These are phyloP conservation scores for Chaetomium globosum DNA, from an alignment of 2,329 filamentous ascomycete species.

Conservation along the genomic window DNA sequence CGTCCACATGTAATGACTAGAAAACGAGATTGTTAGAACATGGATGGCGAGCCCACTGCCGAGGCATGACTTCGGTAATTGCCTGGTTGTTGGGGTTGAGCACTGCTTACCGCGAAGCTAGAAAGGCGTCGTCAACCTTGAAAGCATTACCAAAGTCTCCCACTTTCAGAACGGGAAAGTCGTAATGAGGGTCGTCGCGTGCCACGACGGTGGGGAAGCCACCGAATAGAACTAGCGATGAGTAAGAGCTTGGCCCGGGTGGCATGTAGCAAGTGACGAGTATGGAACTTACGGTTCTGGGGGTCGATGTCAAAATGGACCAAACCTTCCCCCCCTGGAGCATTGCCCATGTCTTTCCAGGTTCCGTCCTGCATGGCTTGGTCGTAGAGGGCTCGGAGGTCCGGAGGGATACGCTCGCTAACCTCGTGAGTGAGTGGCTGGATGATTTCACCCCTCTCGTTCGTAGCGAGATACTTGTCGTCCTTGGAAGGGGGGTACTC, in stretches of 20 bases:
- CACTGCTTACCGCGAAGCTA: not conserved
- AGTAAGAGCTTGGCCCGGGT: not conserved
- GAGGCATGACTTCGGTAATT: not conserved
- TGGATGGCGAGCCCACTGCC: not conserved
- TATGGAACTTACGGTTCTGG: constrained; percentile 2
- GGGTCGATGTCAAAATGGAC: constrained; percentile 17
- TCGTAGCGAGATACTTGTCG: too few relatives aligned
- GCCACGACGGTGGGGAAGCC: not conserved
- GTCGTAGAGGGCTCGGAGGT: not conserved
- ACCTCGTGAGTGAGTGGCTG: not conserved
- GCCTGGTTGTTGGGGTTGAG: not conserved
- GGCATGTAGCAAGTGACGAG: not conserved
- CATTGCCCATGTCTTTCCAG: not conserved
- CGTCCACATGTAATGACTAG: not conserved
- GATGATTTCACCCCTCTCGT: not conserved
- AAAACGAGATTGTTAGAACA: not conserved
- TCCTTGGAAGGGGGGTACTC: constrained; percentile 1
- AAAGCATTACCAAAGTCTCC: not conserved
- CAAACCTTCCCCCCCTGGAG: not conserved
- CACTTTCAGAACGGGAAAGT: not conserved
- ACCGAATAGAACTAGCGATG: not conserved
- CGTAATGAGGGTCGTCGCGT: not conserved
- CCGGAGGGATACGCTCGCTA: not conserved
- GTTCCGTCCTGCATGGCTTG: not conserved
- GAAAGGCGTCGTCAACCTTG: not conserved